A percentile compares a stretch with the other conserved stretches of the same genome.
These are phyloP conservation scores for Medicago arabica DNA, from an alignment of 306 rosid genomes.

Conservation along the genomic window DNA sequence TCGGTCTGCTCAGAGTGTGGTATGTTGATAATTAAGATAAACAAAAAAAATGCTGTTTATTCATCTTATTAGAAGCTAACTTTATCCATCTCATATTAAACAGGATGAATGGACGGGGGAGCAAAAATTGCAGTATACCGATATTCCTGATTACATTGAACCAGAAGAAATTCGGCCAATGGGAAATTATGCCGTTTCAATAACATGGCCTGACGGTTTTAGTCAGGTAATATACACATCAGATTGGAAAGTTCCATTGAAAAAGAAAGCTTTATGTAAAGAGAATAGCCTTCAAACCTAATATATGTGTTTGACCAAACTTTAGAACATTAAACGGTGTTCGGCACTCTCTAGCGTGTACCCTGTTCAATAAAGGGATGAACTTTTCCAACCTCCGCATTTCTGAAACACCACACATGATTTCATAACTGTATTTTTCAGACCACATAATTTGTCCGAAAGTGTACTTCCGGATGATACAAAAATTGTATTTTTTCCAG, in stretches of 20 bases:
- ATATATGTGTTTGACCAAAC: neutral
- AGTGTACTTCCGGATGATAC: too few species aligned
- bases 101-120: constrained; percentile 95
- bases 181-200: constrained; percentile 95
- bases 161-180: constrained; percentile 92
- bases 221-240: constrained; percentile 67
- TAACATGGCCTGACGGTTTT: constrained; percentile 95
- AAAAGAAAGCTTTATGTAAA: neutral
- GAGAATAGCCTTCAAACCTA: constrained; percentile 19
- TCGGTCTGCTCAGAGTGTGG: constrained; percentile 99
- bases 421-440: neutral
- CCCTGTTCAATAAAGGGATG: neutral
- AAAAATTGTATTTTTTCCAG: too few species aligned
- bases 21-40: constrained; percentile 46
- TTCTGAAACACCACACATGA: neutral
- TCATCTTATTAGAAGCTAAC: too few species aligned
- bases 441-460: too few species aligned
- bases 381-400: neutral
- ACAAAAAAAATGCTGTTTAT: too few species aligned
- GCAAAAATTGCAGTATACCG: constrained; percentile 82
- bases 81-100: too few species aligned
- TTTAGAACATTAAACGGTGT: neutral
- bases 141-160: constrained; percentile 88
- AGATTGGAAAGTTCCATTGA: neutral
- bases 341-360: neutral